phyloP scores from a whole-genome alignment of 1,284 basidiomycete species.

The Rhizoctonia solani region DNA sequence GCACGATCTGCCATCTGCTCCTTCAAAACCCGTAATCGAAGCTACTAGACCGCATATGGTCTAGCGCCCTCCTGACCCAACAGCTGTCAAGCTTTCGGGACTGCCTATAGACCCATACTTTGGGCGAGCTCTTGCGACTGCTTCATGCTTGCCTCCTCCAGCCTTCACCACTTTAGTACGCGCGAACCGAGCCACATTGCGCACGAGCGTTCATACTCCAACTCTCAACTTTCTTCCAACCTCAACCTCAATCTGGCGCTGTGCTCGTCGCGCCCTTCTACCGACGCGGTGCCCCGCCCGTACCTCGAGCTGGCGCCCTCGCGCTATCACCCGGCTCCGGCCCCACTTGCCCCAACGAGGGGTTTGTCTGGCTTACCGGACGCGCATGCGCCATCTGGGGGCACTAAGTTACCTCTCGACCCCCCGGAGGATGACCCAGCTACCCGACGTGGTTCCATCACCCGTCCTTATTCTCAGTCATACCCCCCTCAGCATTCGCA shows the following conservation, averaged over 20 bases:
- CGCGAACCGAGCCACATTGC: no score
- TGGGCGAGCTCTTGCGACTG: background rate
- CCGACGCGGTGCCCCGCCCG: conserved; percentile 13
- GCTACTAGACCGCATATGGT: conserved; percentile 3
- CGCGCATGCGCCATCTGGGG: background rate
- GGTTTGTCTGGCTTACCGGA: no score
- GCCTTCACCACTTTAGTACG: conserved; percentile 2
- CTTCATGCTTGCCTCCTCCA: conserved; percentile 3
- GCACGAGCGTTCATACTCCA: background rate
- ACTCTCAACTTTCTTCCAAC: conserved; percentile 1
- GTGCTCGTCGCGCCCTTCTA: conserved; percentile 10
- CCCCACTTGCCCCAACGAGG: no score
- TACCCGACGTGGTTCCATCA: background rate
- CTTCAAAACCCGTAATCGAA: background rate
- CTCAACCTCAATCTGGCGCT: conserved; percentile 20
- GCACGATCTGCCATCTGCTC: conserved; percentile 2
- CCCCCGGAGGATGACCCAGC: background rate
- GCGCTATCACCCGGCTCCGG: background rate
- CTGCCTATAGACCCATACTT: conserved; percentile 4
- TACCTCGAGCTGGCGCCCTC: background rate
- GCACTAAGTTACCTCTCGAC: background rate
- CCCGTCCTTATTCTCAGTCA: background rate
- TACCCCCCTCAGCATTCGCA: background rate
- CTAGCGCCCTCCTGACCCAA: background rate
- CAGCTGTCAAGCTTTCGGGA: no score